Evolutionary conservation across 1,284 basidiomycete species (phyloP), one percentile per base, ranked within the genome.

Genomic region (Marasmius fiardii): DNA sequence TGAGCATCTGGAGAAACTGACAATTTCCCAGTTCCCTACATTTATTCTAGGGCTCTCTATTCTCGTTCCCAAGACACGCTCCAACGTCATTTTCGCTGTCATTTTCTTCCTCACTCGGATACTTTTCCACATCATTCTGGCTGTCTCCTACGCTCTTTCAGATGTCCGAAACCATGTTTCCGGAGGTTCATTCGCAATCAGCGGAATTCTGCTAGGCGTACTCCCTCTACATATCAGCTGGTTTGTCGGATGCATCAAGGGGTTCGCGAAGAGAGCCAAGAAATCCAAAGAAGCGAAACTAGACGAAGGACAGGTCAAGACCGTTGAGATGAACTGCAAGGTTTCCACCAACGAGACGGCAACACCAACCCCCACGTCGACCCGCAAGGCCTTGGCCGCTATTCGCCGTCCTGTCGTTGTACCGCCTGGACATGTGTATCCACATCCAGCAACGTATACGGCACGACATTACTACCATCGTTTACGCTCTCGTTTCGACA

Each of bases 101-200:
- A 62, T 74, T 1, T 85, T 85, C 68, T 80, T 85, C 64, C 33
- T 67, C 43, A 80, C 80, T n/a, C 76, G 83, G 20, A 83, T 86
- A 51, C 31, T 66, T 2, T 70, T 81, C 53, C 80, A 86, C 63
- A 14, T 76, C n/a, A 41, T 71, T 26, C 65, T 83, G 33, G 64
- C 74, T 20, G 35, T 68, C 34, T 67, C 78, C 3, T 74, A 70
- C 53, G 58, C 72, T 43, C 63, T 69, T 6, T 65, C 69, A 3
- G 56, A 67, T n/a, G 71, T 74, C 35, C 69, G 74, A 14, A 51
- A 60, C 0, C 47, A 58, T 3, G 64, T 65, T 26, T 61, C 66
- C 0, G 57, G 55, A 4, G 73, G 70, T 14, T 74, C 74, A 1
- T 69, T 67, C 48, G 61, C 76, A 1, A 81, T 82, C 1, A 65